A percentile compares a stretch with the other conserved stretches of the same genome.
Evolutionary conservation across 305 asterid genomes (phyloP).

Genomic region (Coffea humblotiana): DNA sequence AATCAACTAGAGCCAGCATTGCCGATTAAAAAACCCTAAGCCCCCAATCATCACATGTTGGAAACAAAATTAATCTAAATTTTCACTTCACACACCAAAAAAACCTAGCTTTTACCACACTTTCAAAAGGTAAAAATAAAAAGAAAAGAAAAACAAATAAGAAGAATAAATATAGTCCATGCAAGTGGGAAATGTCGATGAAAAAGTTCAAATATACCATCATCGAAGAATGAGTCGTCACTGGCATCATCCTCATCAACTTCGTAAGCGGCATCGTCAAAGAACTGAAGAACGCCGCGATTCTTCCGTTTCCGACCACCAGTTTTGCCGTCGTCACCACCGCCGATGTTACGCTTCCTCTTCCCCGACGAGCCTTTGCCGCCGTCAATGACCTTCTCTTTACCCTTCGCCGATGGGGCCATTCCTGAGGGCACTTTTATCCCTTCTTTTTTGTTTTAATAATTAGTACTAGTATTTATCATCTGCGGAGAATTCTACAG

Average conservation of each 20-base stretch:
- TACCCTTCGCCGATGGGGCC: slow-evolving; percentile 66
- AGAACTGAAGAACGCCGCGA: slow-evolving; percentile 53
- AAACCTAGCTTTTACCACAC: slow-evolving; percentile 18
- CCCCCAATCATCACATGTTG: not conserved
- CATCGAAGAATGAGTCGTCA: slow-evolving; percentile 45
- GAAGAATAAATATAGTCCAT: not conserved
- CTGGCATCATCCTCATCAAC: slow-evolving; percentile 48
- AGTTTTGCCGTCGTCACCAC: slow-evolving; percentile 50
- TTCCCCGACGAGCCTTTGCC: slow-evolving; percentile 39
- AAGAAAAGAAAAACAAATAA: not conserved
- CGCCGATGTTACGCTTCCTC: slow-evolving; percentile 51
- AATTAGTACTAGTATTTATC: not conserved
- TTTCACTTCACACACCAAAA: not conserved
- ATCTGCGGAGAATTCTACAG: not conserved
- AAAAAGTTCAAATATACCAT: slow-evolving; percentile 36
- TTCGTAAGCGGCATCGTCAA: slow-evolving; percentile 65
- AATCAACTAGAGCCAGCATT: not conserved
- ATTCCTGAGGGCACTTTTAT: slow-evolving; percentile 22
- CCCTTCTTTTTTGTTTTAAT: slow-evolving; percentile 1
- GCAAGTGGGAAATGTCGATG: slow-evolving; percentile 2
- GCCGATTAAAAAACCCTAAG: not conserved
- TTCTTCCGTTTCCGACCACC: slow-evolving; percentile 53
- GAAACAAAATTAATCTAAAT: not conserved
- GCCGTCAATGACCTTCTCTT: slow-evolving; percentile 65
- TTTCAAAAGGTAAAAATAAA: not conserved